A percentile compares a stretch with the other conserved stretches of the same genome.
Evolutionary conservation across 192 early-diverging fungal species (phyloP).

Genomic region (Coemansia sp.): DNA sequence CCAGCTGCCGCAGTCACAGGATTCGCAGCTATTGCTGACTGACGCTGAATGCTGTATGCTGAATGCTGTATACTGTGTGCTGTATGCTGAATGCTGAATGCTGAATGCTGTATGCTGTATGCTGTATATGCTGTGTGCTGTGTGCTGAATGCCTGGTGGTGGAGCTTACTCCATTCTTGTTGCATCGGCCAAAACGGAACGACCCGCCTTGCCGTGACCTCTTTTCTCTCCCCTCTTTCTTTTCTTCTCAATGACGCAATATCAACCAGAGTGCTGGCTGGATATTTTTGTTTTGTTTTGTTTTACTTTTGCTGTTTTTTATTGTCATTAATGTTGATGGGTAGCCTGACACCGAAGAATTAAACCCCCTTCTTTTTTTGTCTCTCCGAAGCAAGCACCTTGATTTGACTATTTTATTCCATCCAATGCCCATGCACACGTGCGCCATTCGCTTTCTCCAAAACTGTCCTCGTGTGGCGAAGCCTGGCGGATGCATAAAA

Average conservation of each 20-base stretch:
- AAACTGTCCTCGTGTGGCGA: no score
- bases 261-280: no score
- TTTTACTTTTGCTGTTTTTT: neutral
- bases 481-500: no score
- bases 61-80: neutral
- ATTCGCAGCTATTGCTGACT: neutral
- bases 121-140: no score
- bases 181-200: no score
- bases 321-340: neutral
- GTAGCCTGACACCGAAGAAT: neutral
- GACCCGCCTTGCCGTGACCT: no score
- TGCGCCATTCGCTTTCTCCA: neutral
- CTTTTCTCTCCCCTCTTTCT: no score
- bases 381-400: no score
- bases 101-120: neutral
- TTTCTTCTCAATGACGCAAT: no score
- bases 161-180: no score
- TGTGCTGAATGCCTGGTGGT: no score
- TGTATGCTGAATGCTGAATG: neutral
- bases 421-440: neutral
- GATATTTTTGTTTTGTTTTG: slow-evolving; percentile 3
- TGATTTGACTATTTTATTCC: neutral
- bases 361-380: no score
- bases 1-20: neutral
- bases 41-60: neutral